Conservation (phyloP, 441 rosid genomes). For the Gossypium schwendimanii region DNA sequence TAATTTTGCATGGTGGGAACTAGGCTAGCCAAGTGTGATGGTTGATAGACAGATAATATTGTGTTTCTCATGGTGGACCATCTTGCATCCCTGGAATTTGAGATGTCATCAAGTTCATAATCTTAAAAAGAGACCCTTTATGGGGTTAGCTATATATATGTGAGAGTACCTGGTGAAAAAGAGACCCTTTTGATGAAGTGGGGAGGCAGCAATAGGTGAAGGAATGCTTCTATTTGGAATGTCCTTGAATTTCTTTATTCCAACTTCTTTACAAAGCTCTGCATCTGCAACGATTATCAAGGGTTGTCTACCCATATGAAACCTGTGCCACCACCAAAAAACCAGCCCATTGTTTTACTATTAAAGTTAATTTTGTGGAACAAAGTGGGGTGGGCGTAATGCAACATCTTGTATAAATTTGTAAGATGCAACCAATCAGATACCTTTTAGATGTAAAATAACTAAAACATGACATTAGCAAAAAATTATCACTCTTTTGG, state of each 20-base stretch:
- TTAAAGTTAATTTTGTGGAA: background rate
- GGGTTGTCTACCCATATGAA: constrained; percentile 97
- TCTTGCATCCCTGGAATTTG: constrained; percentile 55
- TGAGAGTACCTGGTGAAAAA: constrained; percentile 71
- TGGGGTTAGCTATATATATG: too few species aligned
- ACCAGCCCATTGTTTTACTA: background rate
- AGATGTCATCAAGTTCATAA: background rate
- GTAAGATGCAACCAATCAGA: background rate
- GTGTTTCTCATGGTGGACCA: constrained; percentile 92
- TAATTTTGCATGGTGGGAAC: constrained; percentile 71
- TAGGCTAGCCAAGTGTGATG: constrained; percentile 77
- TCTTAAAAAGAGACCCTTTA: background rate
- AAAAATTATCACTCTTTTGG: background rate
- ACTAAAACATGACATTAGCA: background rate
- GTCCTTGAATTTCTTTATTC: constrained; percentile 82
- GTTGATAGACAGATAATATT: constrained; percentile 77
- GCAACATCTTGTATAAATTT: background rate
- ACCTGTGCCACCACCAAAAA: constrained; percentile 37
- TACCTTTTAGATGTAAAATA: background rate
- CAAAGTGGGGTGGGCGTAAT: background rate
- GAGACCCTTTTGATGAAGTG: constrained; percentile 91
- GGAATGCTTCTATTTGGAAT: constrained; percentile 86
- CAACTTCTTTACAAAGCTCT: constrained; percentile 83
- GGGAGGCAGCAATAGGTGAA: constrained; percentile 89
- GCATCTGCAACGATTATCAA: constrained; percentile 74